Percentiles rank a stretch among this genome's conserved stretches.
Evolutionary conservation across 1,284 basidiomycete genomes (phyloP).

Genomic region (Agaricales sp.): DNA sequence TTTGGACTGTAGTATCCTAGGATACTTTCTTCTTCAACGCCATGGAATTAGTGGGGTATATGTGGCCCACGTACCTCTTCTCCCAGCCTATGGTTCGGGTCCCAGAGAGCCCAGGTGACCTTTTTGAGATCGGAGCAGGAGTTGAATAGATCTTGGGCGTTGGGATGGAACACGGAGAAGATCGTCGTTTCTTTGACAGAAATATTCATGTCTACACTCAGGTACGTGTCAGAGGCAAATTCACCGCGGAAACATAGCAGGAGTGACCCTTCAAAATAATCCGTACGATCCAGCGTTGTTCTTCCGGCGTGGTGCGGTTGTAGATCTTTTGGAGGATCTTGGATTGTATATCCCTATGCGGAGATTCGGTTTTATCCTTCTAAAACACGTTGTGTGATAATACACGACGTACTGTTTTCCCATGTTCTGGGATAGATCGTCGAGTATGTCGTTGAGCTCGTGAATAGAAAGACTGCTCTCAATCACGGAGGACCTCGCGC

Average conservation of each 20-base stretch:
- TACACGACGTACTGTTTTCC: constrained; percentile 45
- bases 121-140: constrained; percentile 91
- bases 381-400: constrained; percentile 2
- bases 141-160: constrained; percentile 86
- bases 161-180: constrained; percentile 81
- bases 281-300: constrained; percentile 87
- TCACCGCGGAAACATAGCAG: not conserved
- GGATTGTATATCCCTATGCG: constrained; percentile 64
- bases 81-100: constrained; percentile 52
- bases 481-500: constrained; percentile 75
- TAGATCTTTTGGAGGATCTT: constrained; percentile 70
- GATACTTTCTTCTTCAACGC: constrained; percentile 1
- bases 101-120: constrained; percentile 75
- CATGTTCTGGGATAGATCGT: constrained; percentile 59
- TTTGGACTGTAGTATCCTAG: constrained; percentile 71
- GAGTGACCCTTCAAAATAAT: constrained; percentile 82
- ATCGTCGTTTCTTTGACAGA: constrained; percentile 84
- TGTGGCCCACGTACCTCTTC: constrained; percentile 34
- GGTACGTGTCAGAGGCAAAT: not conserved
- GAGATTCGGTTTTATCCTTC: too few relatives aligned
- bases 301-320: constrained; percentile 67
- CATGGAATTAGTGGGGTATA: not conserved
- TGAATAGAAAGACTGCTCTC: constrained; percentile 69
- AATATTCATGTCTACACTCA: constrained; percentile 56
- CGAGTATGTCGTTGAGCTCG: constrained; percentile 71